Conservation (phyloP, 139 green algal species). For the Chlamydomonas eustigma region DNA sequence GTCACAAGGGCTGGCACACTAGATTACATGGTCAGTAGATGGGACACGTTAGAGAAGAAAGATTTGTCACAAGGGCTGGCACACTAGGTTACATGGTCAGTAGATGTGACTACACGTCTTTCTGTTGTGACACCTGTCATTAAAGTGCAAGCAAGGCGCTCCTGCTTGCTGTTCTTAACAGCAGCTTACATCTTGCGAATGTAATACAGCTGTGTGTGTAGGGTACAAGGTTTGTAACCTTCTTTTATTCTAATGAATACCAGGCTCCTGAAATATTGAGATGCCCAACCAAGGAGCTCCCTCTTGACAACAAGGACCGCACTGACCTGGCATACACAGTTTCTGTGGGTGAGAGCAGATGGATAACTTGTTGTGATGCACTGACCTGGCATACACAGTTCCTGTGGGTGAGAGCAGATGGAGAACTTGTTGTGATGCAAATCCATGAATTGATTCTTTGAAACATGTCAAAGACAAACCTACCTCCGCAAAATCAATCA, state of each 20-base stretch:
- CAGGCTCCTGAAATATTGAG: constrained; percentile 47
- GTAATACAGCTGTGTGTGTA: neutral
- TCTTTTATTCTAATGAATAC: neutral
- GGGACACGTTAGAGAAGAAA: constrained; percentile 38
- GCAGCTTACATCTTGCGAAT: neutral
- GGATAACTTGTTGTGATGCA: too few species aligned
- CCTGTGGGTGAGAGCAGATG: constrained; percentile 23
- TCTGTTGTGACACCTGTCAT: neutral
- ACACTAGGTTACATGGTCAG: constrained; percentile 42
- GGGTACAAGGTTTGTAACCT: neutral
- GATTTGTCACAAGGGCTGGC: constrained; percentile 32
- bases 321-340: constrained; percentile 34
- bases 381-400: constrained; percentile 34
- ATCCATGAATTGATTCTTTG: neutral
- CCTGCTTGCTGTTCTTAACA: neutral
- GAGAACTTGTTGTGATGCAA: neutral
- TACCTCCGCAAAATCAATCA: neutral
- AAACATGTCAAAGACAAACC: neutral
- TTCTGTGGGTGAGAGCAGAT: constrained; percentile 21
- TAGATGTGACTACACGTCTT: neutral
- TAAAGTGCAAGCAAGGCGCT: neutral
- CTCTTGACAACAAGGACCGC: constrained; percentile 44
- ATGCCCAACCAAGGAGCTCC: constrained; percentile 47
- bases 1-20: constrained; percentile 59
- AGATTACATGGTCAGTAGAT: constrained; percentile 49